These are phyloP conservation scores for Suillus ampliporus DNA, from an alignment of 768 basidiomycete species.

Conservation along the genomic window DNA sequence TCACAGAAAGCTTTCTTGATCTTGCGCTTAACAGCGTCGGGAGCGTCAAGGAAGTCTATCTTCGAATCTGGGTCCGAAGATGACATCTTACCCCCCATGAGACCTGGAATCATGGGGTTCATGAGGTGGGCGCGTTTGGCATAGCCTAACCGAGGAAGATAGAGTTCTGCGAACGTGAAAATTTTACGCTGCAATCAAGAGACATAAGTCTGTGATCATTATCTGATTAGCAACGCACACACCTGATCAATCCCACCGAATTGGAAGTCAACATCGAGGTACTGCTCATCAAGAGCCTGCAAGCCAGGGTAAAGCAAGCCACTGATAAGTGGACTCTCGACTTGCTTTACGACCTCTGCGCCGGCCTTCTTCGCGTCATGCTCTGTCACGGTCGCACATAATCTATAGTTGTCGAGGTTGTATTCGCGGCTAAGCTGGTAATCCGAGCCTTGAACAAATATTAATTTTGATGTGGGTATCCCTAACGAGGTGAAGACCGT, in stretches of 20 bases:
- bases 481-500: constrained; percentile 89
- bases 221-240: constrained; percentile 23
- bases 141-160: constrained; percentile 94
- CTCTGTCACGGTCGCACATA: constrained; percentile 90
- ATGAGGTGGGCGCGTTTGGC: constrained; percentile 95
- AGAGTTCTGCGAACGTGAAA: constrained; percentile 96
- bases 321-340: constrained; percentile 88
- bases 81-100: constrained; percentile 97
- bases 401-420: constrained; percentile 92
- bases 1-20: constrained; percentile 94
- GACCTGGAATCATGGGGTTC: constrained; percentile 97
- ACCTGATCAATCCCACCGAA: constrained; percentile 99
- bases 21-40: constrained; percentile 85
- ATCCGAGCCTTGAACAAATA: constrained; percentile 87
- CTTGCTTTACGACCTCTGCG: constrained; percentile 98
- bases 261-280: constrained; percentile 95
- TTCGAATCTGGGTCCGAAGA: constrained; percentile 97
- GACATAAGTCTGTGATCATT: not conserved
- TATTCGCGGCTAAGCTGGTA: constrained; percentile 94
- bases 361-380: constrained; percentile 99
- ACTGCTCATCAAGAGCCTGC: constrained; percentile 97
- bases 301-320: constrained; percentile 95
- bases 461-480: constrained; percentile 84
- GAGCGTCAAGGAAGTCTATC: constrained; percentile 94
- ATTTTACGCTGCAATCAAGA: constrained; percentile 83